Conservation (phyloP, 2,329 filamentous ascomycete species). For the Chalara sp. region DNA sequence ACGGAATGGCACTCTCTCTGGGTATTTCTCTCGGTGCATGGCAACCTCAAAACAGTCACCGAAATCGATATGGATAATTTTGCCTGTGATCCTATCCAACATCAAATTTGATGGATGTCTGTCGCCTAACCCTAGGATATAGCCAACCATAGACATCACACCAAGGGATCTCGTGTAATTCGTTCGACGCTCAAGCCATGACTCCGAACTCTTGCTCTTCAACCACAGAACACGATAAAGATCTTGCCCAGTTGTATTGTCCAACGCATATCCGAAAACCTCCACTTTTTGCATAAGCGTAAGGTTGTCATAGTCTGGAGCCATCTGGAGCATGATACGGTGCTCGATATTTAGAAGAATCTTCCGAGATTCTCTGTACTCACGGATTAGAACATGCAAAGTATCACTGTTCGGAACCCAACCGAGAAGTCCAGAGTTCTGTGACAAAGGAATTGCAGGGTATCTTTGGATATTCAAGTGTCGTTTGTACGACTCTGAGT, state of each 20-base stretch:
- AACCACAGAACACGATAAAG: constrained; percentile 97
- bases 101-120: constrained; percentile 97
- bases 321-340: constrained; percentile 99
- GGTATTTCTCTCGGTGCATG: constrained; percentile 99
- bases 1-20: constrained; percentile 94
- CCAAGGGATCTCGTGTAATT: constrained; percentile 96
- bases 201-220: constrained; percentile 96
- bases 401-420: constrained; percentile 99
- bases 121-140: constrained; percentile 94
- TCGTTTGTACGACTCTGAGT: constrained; percentile 93
- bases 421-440: constrained; percentile 88
- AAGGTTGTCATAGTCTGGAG: constrained; percentile 95
- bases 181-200: constrained; percentile 95
- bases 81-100: constrained; percentile 91
- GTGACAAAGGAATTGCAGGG: constrained; percentile 92
- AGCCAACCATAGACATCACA: constrained; percentile 99
- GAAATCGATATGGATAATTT: constrained; percentile 98
- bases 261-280: constrained; percentile 96
- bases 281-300: constrained; percentile 99
- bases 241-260: constrained; percentile 98
- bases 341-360: constrained; percentile 99
- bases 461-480: constrained; percentile 96
- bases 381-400: constrained; percentile 89
- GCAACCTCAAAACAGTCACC: constrained; percentile 99
- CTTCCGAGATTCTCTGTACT: constrained; percentile 94